Conservation (phyloP, 495 filamentous ascomycete species). For the Neurospora sp. region DNA sequence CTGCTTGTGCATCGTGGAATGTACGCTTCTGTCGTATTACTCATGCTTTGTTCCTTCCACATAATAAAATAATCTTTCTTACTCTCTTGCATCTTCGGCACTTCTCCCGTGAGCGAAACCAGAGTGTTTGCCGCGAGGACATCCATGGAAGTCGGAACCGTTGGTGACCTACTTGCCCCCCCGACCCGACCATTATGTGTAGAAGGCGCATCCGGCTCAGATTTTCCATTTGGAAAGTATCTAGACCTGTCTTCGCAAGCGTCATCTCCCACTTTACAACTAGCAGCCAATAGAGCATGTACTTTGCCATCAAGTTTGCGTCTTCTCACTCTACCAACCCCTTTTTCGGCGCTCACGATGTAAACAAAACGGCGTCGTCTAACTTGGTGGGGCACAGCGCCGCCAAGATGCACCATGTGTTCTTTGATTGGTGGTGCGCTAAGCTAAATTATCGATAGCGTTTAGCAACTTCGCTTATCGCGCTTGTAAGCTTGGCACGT, state of each 20-base stretch:
- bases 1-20: too few species aligned
- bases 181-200: not conserved
- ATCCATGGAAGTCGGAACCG: not conserved
- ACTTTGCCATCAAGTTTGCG: too few species aligned
- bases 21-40: too few species aligned
- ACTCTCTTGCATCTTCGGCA: not conserved
- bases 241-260: too few species aligned
- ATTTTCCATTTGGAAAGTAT: too few species aligned
- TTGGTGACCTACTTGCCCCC: not conserved
- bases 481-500: not conserved
- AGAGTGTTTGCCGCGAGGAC: not conserved
- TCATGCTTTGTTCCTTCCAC: not conserved
- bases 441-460: not conserved
- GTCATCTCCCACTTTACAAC: too few species aligned
- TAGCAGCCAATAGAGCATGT: too few species aligned
- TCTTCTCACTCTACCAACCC: not conserved
- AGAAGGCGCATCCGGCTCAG: too few species aligned
- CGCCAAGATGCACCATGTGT: not conserved
- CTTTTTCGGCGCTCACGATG: not conserved
- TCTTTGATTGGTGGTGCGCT: not conserved
- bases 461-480: not conserved
- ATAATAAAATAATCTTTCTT: not conserved
- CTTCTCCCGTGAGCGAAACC: not conserved
- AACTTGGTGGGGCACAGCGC: not conserved
- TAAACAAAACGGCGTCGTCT: not conserved